These are phyloP conservation scores for Chimonanthus praecox DNA, from an alignment of 164 flowering plant genomes.

Conservation along the genomic window DNA sequence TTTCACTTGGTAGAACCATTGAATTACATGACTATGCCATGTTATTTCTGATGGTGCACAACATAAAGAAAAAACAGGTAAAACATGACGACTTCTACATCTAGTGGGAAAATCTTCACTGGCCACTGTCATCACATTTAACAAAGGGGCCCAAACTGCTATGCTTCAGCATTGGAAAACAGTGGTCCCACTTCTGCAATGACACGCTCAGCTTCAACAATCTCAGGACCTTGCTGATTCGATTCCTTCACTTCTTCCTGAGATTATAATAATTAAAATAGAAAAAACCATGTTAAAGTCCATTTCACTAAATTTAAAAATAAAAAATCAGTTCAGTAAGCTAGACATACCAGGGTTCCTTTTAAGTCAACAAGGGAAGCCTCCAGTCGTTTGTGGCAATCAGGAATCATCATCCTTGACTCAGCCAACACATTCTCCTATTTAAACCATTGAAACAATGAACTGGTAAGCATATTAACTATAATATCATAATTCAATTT, in stretches of 20 bases:
- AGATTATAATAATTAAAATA: conserved; percentile 1
- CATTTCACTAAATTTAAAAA: background rate
- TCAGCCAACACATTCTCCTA: conserved; percentile 95
- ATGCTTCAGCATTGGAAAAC: conserved; percentile 37
- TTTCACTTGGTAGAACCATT: too few species aligned
- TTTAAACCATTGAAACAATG: conserved; percentile 4
- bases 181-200: conserved; percentile 46
- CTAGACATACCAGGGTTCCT: conserved; percentile 48
- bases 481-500: background rate
- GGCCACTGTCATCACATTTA: too few species aligned
- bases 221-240: conserved; percentile 47
- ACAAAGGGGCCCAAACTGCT: background rate
- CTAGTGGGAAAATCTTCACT: too few species aligned
- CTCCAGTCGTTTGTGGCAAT: conserved; percentile 82
- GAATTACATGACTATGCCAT: too few species aligned
- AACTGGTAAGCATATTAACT: background rate
- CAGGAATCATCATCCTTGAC: conserved; percentile 98
- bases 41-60: too few species aligned
- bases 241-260: conserved; percentile 67
- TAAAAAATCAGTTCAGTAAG: background rate
- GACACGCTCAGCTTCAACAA: conserved; percentile 53
- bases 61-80: too few species aligned
- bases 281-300: background rate
- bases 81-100: too few species aligned
- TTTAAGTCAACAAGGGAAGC: conserved; percentile 68